Base-by-base conservation (phyloP, 139 green algal genomes). In the Asterochloris sp. region DNA sequence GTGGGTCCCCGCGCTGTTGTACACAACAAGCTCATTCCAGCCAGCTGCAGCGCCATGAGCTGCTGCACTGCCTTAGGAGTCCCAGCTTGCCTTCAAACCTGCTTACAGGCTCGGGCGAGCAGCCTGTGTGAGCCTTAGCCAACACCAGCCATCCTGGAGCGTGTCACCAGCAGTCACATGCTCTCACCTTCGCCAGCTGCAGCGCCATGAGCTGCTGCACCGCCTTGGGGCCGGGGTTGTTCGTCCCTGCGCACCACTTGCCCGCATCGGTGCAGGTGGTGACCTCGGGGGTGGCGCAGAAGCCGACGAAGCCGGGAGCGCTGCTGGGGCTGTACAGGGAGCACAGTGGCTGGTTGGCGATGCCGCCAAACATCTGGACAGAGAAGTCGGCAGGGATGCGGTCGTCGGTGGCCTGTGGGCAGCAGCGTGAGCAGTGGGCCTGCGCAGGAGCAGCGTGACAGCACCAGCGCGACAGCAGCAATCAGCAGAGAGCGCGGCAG, bases 331-430 rank as follows among this genome's bases (percentile, higher is more conserved):
- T n/a, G 26, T 73, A 84, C 60, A 84, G 71, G 12, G 60, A 67
- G 80, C 80, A 84, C 60, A 84, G 80, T 1, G 80, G 80, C 71
- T n/a, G 29, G 60, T 73, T 60, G 38, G 68, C 62, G 12, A 84
- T n/a, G 21, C 38, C 27, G 47, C 79, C 68, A 19, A 83, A 83
- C 54, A 78, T 13, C 24, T 26, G 12, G 23, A 13, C 11, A 16
- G 66, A 29, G 68, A 83, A 83, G 38, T 54, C 38, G 38, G 38
- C 38, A 54, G 38, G 38, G 38, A 54, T 54, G 38, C 38, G 38
- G 38, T 54, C 38, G 38, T 54, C 38, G 4, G 38, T 54, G 4
- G 38, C 38, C 38, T 54, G 38, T 54, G 6, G 38, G 6, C 38
- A 54, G 38, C 38, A 54, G 4, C 38, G 6, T 54, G 38, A 54